Percentiles rank a stretch among this genome's conserved stretches.
Conservation (phyloP, 352 stramenopile species). For the Phytophthora colocasiae region DNA sequence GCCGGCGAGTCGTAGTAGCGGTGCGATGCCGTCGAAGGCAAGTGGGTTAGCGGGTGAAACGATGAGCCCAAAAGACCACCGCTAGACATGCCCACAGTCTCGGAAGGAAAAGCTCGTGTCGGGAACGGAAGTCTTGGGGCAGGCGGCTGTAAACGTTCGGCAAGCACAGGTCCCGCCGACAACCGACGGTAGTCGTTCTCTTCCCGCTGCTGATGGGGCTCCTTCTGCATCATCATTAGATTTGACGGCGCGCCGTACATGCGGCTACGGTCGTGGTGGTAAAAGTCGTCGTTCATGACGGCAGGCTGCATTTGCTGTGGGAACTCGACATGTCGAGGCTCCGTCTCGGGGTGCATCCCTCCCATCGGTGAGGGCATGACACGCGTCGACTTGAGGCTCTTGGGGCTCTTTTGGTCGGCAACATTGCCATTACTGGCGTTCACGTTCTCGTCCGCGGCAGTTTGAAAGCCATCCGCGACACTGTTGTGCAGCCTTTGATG, state of each 20-base stretch:
- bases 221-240: conserved; percentile 40
- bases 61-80: conserved; percentile 42
- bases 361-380: conserved; percentile 24
- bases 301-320: conserved; percentile 9
- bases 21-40: conserved; percentile 30
- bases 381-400: conserved; percentile 11
- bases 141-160: conserved; percentile 27
- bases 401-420: conserved; percentile 3
- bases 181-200: conserved; percentile 39
- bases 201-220: conserved; percentile 32
- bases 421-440: conserved; percentile 26
- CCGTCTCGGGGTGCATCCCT: conserved; percentile 4
- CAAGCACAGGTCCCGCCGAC: conserved; percentile 1
- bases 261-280: conserved; percentile 44
- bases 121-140: conserved; percentile 58
- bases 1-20: conserved; percentile 46
- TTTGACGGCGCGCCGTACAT: conserved; percentile 25
- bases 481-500: conserved; percentile 80
- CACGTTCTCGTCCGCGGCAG: conserved; percentile 25
- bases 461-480: conserved; percentile 35
- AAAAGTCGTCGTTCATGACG: conserved; percentile 34
- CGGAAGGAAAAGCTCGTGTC: conserved; percentile 65
- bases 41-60: conserved; percentile 44
- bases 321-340: conserved; percentile 23
- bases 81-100: conserved; percentile 38